Evolutionary conservation across 2,329 filamentous ascomycete species (phyloP).

Genomic region (Neocucurbitaria cava): DNA sequence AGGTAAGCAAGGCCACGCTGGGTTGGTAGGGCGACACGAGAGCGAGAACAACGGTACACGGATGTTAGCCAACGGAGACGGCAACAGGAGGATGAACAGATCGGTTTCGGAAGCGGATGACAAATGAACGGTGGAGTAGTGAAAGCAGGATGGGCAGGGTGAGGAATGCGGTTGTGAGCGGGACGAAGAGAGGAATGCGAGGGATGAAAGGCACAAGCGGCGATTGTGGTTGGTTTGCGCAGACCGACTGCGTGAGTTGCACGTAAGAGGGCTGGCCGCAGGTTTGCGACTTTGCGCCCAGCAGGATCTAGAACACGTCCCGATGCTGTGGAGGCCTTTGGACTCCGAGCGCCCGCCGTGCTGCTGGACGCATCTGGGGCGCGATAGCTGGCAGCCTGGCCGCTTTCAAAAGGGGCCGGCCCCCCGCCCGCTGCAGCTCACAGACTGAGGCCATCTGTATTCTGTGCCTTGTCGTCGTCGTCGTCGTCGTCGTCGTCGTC

Average conservation of each 20-base stretch:
- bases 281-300: conserved; percentile 29
- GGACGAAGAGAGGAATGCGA: conserved; percentile 33
- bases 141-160: conserved; percentile 23
- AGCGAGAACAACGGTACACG: conserved; percentile 6
- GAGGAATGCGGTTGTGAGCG: conserved; percentile 31
- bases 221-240: conserved; percentile 38
- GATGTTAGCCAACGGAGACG: conserved; percentile 25
- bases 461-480: too few relatives aligned
- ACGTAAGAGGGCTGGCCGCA: conserved; percentile 34
- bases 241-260: conserved; percentile 25
- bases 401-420: not conserved
- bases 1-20: conserved; percentile 12
- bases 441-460: not conserved
- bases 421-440: not conserved
- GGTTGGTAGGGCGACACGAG: conserved; percentile 12
- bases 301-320: conserved; percentile 43
- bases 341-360: conserved; percentile 6
- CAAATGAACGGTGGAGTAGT: conserved; percentile 20
- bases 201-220: conserved; percentile 27
- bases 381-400: not conserved
- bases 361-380: conserved; percentile 12
- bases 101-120: conserved; percentile 29
- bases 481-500: too few relatives aligned
- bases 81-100: conserved; percentile 21
- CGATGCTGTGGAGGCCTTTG: conserved; percentile 32